Evolutionary conservation across 495 filamentous ascomycete genomes (phyloP).

Genomic region (Aspergillus asperescens): DNA sequence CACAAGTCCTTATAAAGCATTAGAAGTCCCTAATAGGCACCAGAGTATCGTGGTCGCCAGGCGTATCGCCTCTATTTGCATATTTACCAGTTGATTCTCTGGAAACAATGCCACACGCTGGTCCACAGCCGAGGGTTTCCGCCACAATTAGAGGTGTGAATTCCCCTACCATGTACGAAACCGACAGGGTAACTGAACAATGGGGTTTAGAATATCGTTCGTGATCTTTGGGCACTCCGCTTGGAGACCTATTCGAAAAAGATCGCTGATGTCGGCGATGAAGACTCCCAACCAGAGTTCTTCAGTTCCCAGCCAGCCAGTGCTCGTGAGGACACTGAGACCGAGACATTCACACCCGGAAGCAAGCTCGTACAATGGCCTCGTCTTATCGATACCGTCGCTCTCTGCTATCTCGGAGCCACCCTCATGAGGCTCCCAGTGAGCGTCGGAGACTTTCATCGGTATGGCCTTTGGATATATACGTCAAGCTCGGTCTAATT

Average conservation of each 20-base stretch:
- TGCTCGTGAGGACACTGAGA: constrained; percentile 26
- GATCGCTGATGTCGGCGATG: constrained; percentile 32
- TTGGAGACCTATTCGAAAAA: constrained; percentile 46
- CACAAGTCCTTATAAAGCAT: neutral
- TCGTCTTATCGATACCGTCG: constrained; percentile 57
- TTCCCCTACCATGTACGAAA: neutral
- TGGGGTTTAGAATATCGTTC: constrained; percentile 45
- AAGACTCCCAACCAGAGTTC: constrained; percentile 31
- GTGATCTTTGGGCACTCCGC: constrained; percentile 66
- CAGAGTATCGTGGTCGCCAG: constrained; percentile 54
- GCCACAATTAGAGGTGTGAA: constrained; percentile 52
- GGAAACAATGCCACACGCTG: constrained; percentile 65
- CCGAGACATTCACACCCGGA: constrained; percentile 22
- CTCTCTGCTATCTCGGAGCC: constrained; percentile 61
- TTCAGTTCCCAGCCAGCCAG: constrained; percentile 49
- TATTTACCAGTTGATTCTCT: constrained; percentile 76
- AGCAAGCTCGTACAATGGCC: constrained; percentile 41
- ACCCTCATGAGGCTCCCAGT: constrained; percentile 60
- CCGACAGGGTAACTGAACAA: neutral
- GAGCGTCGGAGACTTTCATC: constrained; percentile 57
- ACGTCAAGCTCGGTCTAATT: neutral
- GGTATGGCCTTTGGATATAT: constrained; percentile 27
- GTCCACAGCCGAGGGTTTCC: constrained; percentile 58
- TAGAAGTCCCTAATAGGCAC: constrained; percentile 16
- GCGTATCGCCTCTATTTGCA: constrained; percentile 77